These are phyloP conservation scores for Hanseniaspora lindneri DNA, from an alignment of 805 yeast species.

Conservation along the genomic window DNA sequence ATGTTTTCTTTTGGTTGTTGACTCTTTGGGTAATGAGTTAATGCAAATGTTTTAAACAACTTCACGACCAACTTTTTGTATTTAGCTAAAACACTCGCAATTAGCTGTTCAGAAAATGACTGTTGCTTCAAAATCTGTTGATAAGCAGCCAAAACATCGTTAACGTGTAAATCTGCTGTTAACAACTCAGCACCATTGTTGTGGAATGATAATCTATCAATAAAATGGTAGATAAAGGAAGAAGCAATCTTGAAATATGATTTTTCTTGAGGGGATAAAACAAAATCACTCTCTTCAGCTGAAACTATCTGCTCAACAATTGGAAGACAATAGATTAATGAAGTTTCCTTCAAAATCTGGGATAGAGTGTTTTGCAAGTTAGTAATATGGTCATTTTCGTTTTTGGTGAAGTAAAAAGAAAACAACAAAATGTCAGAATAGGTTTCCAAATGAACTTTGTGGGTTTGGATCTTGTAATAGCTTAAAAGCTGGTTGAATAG, in stretches of 20 bases:
- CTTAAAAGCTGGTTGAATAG: slow-evolving; percentile 78
- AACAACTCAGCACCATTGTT: slow-evolving; percentile 14
- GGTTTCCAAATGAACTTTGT: slow-evolving; percentile 71
- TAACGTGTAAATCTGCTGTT: slow-evolving; percentile 1
- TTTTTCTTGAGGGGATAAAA: slow-evolving; percentile 80
- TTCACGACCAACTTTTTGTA: slow-evolving; percentile 65
- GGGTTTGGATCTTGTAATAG: slow-evolving; percentile 72
- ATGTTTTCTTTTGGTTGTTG: slow-evolving; percentile 19
- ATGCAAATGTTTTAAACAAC: slow-evolving; percentile 83
- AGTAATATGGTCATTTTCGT: slow-evolving; percentile 32
- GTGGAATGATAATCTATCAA: slow-evolving; percentile 51
- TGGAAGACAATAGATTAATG: slow-evolving; percentile 82
- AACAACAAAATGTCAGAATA: slow-evolving; percentile 34
- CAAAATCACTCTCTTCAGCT: slow-evolving; percentile 34
- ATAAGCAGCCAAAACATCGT: slow-evolving; percentile 56
- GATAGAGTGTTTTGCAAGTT: slow-evolving; percentile 56
- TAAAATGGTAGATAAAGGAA: slow-evolving; percentile 84
- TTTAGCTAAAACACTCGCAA: slow-evolving; percentile 60
- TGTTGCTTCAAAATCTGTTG: slow-evolving; percentile 75
- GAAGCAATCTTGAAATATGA: slow-evolving; percentile 90
- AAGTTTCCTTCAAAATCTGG: slow-evolving; percentile 89
- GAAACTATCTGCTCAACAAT: slow-evolving; percentile 54
- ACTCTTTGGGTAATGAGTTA: slow-evolving; percentile 50
- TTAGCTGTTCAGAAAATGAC: slow-evolving; percentile 78
- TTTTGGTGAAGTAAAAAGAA: slow-evolving; percentile 70